Evolutionary conservation across 257 asterid species (phyloP), one percentile per base, ranked within the genome.

Genomic region (Rauvolfia tetraphylla): DNA sequence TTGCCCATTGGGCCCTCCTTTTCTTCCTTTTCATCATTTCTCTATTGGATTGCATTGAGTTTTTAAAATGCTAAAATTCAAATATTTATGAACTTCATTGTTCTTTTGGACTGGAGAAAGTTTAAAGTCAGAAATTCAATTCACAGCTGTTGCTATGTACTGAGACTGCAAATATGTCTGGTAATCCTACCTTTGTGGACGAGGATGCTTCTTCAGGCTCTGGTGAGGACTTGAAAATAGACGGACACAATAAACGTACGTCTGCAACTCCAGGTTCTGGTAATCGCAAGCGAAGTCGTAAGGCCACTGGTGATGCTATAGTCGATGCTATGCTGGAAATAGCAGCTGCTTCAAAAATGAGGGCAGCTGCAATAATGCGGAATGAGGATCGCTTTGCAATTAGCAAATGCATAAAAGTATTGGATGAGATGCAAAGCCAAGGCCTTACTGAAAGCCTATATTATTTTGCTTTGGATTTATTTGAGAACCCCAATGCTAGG

Each of bases 301-400:
- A 93, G 87, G 98, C 93, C 59, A 89, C 96, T 1, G 93, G 94
- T 9, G 98, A 91, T 81, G 97, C 96, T 27, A 91, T 93, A 70
- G 96, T 93, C 49, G 96, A 93, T 87, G 97, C 98, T 69, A 93
- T 93, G 98, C 86, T 93, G 80, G 96, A 91, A 83, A 91, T 91
- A 75, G 97, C 98, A 38, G 92, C 96, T 15, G 98, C 98, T 75
- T 93, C 98, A 20, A 93, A 93, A 83, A 88, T 87, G 96, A 88
- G 98, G 87, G 90, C 97, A 79, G 91, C 97, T 82, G 96, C 97
- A 70, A 84, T 86, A 73, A 84, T 83, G 90, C 86, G 88, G 81
- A 90, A 86, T 54, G 97, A 93, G 82, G 97, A 90, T 81, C 95
- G 92, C 48, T 90, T 89, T 76, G 84, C 95, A 33, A 91, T 91